Conservation (phyloP, 345 rosid genomes). For the Eucalyptus curtisii region DNA sequence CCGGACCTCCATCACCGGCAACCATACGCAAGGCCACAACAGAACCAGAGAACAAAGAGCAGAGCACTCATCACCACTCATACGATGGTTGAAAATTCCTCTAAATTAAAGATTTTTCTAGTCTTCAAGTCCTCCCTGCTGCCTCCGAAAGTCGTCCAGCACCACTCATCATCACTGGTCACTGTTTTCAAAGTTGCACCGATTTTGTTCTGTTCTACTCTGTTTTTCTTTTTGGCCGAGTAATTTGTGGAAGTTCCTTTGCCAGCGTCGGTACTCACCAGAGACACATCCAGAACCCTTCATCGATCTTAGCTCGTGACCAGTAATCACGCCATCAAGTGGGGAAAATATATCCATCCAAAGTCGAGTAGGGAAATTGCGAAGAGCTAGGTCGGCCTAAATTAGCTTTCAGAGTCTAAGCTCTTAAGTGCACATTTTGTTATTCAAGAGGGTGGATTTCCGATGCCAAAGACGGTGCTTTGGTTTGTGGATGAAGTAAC, state of each 20-base stretch:
- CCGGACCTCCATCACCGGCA: accelerated
- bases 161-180: no score
- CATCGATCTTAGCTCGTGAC: no score
- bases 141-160: not conserved
- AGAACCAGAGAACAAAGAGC: not conserved
- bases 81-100: not conserved
- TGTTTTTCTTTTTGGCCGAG: no score
- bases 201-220: no score
- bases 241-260: no score
- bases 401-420: not conserved
- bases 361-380: not conserved
- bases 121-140: not conserved
- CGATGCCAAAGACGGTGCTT: not conserved
- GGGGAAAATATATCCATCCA: no score
- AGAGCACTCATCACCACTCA: not conserved
- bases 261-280: no score
- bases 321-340: no score
- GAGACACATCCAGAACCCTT: no score
- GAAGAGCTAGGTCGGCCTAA: no score
- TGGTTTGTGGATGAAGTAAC: not conserved
- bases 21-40: not conserved
- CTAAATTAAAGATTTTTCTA: not conserved
- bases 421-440: not conserved
- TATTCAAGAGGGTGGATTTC: not conserved
- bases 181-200: no score